Conservation (phyloP, 1,284 basidiomycete species). For the Phylloporus sp. region DNA sequence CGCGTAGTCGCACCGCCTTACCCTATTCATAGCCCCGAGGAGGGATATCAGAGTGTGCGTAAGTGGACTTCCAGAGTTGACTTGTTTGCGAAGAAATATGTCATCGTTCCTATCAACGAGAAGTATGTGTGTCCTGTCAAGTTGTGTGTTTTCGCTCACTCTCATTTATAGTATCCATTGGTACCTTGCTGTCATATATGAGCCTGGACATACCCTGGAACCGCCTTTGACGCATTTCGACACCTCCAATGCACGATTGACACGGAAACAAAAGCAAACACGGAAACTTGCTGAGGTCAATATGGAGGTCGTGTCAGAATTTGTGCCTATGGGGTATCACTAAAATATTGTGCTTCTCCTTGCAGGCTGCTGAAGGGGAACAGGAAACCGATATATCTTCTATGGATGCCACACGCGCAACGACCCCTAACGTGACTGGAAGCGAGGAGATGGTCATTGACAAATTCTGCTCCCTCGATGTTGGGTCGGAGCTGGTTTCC, state of each 20-base stretch:
- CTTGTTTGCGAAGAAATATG: conserved; percentile 90
- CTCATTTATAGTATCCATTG: conserved; percentile 80
- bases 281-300: conserved; percentile 5
- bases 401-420: conserved; percentile 23
- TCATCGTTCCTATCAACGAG: conserved; percentile 97
- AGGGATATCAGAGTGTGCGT: conserved; percentile 84
- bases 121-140: conserved; percentile 59
- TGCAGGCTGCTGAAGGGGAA: conserved; percentile 11
- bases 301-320: conserved; percentile 14
- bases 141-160: conserved; percentile 20
- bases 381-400: conserved; percentile 27
- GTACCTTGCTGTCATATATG: conserved; percentile 95
- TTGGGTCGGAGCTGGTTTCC: conserved; percentile 19
- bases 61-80: conserved; percentile 94
- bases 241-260: conserved; percentile 31
- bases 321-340: conserved; percentile 4
- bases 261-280: conserved; percentile 44
- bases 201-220: conserved; percentile 72
- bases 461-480: conserved; percentile 33
- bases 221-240: conserved; percentile 47
- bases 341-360: conserved; percentile 8
- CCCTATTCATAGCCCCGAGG: conserved; percentile 53
- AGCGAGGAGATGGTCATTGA: conserved; percentile 33
- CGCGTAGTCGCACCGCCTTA: not conserved
- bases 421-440: conserved; percentile 26